Evolutionary conservation across 108 stramenopile species (phyloP).

Genomic region (Schizochytrium sp.): DNA sequence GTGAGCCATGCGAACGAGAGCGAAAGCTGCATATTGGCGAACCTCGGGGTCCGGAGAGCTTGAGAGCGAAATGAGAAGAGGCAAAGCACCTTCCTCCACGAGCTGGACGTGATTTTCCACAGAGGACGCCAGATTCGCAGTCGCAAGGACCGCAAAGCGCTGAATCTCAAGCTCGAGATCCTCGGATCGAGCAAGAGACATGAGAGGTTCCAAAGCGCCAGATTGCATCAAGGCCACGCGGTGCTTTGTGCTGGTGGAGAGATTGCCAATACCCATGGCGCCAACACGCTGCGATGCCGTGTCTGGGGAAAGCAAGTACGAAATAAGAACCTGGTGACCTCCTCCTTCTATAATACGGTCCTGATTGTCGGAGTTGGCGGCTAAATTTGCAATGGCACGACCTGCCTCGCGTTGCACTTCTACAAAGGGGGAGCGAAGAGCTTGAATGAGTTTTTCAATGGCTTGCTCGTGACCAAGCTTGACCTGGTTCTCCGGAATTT

Average conservation of each 20-base stretch:
- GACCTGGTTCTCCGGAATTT: conserved; percentile 61
- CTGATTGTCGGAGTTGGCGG: conserved; percentile 40
- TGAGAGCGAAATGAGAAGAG: conserved; percentile 64
- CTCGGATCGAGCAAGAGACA: conserved; percentile 59
- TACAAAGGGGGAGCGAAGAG: conserved; percentile 66
- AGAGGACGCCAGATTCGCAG: conserved; percentile 63
- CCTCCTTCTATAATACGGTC: conserved; percentile 46
- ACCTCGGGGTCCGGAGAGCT: conserved; percentile 61
- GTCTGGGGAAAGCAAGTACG: conserved; percentile 67
- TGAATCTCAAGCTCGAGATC: conserved; percentile 66
- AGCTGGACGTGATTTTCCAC: conserved; percentile 62
- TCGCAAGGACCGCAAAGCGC: conserved; percentile 59
- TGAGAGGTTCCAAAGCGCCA: conserved; percentile 67
- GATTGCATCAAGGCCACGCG: conserved; percentile 53
- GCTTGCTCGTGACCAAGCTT: conserved; percentile 60
- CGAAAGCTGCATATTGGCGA: conserved; percentile 69
- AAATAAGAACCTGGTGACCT: conserved; percentile 64
- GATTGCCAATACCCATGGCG: conserved; percentile 66
- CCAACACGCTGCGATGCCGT: conserved; percentile 61
- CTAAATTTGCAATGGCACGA: conserved; percentile 61
- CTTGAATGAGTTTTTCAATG: conserved; percentile 56
- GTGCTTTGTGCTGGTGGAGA: conserved; percentile 56
- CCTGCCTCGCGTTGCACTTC: conserved; percentile 72
- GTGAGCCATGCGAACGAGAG: conserved; percentile 60
- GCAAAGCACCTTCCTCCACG: conserved; percentile 60